Conservation (phyloP, 75 land plant species). For the Picea glauca region DNA sequence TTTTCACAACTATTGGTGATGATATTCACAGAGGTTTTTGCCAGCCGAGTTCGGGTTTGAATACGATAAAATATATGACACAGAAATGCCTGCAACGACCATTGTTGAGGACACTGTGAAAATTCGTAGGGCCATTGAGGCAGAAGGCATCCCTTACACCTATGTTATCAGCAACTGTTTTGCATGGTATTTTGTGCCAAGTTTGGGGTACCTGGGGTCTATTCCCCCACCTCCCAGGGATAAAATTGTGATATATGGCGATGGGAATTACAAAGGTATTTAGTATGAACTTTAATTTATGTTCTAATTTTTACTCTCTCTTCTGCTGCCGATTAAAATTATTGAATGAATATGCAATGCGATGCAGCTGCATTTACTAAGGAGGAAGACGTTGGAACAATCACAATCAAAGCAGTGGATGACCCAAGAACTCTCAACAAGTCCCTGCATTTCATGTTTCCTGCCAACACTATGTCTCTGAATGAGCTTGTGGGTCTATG, state of each 20-base stretch:
- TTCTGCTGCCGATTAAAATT: background rate
- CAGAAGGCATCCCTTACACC: slow-evolving; percentile 40
- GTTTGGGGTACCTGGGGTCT: slow-evolving; percentile 12
- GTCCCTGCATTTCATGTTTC: slow-evolving; percentile 22
- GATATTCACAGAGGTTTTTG: slow-evolving; percentile 32
- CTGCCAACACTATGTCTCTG: slow-evolving; percentile 13
- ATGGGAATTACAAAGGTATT: slow-evolving; percentile 30
- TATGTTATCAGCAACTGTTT: slow-evolving; percentile 22
- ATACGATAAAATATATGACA: slow-evolving; percentile 9
- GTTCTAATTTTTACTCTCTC: background rate
- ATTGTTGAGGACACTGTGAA: slow-evolving; percentile 20
- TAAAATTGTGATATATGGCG: slow-evolving; percentile 32
- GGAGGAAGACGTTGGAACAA: slow-evolving; percentile 24
- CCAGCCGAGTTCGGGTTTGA: slow-evolving; percentile 61
- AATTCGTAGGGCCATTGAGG: slow-evolving; percentile 31
- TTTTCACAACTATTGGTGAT: background rate
- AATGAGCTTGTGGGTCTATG: slow-evolving; percentile 21
- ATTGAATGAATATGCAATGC: too few relatives aligned
- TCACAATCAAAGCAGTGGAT: slow-evolving; percentile 18
- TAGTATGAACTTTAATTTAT: background rate
- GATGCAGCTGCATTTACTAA: background rate
- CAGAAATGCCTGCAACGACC: slow-evolving; percentile 7
- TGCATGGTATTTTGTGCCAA: slow-evolving; percentile 26
- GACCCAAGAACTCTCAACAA: slow-evolving; percentile 31
- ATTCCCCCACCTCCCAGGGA: slow-evolving; percentile 25